A percentile compares a stretch with the other conserved stretches of the same genome.
Evolutionary conservation across 371 early-diverging fungal species (phyloP).

Genomic region (Haplosporangium sp.): DNA sequence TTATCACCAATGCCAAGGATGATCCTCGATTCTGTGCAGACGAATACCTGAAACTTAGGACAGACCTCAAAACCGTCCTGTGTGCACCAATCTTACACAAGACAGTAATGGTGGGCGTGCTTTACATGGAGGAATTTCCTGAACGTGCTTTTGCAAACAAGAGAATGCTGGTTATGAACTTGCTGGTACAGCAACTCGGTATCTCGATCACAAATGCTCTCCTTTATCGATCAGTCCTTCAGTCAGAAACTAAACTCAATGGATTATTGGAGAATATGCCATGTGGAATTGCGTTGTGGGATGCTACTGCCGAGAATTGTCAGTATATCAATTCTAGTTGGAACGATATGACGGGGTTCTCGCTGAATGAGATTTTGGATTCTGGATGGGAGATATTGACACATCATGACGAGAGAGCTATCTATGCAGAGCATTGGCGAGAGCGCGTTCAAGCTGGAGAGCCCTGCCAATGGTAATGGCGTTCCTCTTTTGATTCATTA

Average conservation of each 20-base stretch:
- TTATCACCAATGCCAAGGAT: constrained; percentile 46
- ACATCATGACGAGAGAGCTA: constrained; percentile 28
- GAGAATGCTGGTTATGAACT: constrained; percentile 65
- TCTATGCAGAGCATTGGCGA: constrained; percentile 22
- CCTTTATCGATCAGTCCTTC: constrained; percentile 58
- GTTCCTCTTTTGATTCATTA: not conserved
- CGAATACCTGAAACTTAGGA: constrained; percentile 49
- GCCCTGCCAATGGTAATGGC: constrained; percentile 42
- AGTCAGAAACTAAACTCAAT: constrained; percentile 49
- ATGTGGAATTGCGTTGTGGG: constrained; percentile 52
- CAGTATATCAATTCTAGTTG: constrained; percentile 47
- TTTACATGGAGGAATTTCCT: constrained; percentile 66
- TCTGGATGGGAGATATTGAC: constrained; percentile 19
- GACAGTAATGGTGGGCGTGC: constrained; percentile 60
- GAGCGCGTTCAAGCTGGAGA: constrained; percentile 37
- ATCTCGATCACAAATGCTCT: constrained; percentile 71
- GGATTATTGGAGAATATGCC: constrained; percentile 55
- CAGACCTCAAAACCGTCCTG: constrained; percentile 63
- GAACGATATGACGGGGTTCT: constrained; percentile 47
- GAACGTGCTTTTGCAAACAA: constrained; percentile 67
- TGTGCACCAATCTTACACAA: constrained; percentile 70
- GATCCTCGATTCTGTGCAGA: constrained; percentile 54
- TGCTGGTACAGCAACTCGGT: constrained; percentile 70
- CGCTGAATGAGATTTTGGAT: constrained; percentile 24
- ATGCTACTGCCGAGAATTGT: constrained; percentile 33